A percentile compares a stretch with the other conserved stretches of the same genome.
These are phyloP conservation scores for Scedosporium minutisporum DNA, from an alignment of 2,329 filamentous ascomycete species.

Conservation along the genomic window DNA sequence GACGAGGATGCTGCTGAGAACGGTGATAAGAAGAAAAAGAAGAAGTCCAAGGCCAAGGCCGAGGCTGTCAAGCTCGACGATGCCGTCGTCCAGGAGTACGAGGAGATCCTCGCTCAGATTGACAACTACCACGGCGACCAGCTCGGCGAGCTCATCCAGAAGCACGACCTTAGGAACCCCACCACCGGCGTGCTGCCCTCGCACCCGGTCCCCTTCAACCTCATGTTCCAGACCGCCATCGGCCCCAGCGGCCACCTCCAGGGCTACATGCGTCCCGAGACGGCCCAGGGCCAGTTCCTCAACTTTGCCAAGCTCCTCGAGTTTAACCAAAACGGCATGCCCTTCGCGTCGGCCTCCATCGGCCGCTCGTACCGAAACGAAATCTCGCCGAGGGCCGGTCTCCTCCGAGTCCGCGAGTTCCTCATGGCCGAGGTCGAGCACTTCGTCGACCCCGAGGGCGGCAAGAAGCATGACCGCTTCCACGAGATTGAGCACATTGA, in stretches of 20 bases:
- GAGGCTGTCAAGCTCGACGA: slow-evolving; percentile 82
- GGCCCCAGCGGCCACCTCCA: slow-evolving; percentile 81
- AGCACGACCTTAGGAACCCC: slow-evolving; percentile 84
- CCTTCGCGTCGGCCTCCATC: slow-evolving; percentile 93
- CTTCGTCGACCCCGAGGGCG: slow-evolving; percentile 86
- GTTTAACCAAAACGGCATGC: slow-evolving; percentile 91
- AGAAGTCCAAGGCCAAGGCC: slow-evolving; percentile 69
- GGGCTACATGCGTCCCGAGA: slow-evolving; percentile 86
- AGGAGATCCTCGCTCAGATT: slow-evolving; percentile 82
- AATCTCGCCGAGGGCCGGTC: slow-evolving; percentile 84
- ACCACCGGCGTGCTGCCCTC: slow-evolving; percentile 65
- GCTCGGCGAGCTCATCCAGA: slow-evolving; percentile 79
- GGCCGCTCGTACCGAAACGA: slow-evolving; percentile 98
- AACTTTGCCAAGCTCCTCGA: slow-evolving; percentile 95
- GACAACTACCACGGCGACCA: slow-evolving; percentile 89
- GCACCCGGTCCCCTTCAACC: slow-evolving; percentile 85
- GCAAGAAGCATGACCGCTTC: slow-evolving; percentile 91
- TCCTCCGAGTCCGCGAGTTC: slow-evolving; percentile 92
- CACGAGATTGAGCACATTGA: slow-evolving; percentile 74
- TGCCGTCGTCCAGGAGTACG: slow-evolving; percentile 76
- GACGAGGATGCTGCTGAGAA: slow-evolving; percentile 49
- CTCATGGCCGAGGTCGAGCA: slow-evolving; percentile 99
- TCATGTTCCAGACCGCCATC: slow-evolving; percentile 97
- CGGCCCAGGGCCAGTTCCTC: slow-evolving; percentile 94
- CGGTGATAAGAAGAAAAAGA: slow-evolving; percentile 66